Conservation (phyloP, 305 asterid genomes). For the Stenogyne calaminthoides region DNA sequence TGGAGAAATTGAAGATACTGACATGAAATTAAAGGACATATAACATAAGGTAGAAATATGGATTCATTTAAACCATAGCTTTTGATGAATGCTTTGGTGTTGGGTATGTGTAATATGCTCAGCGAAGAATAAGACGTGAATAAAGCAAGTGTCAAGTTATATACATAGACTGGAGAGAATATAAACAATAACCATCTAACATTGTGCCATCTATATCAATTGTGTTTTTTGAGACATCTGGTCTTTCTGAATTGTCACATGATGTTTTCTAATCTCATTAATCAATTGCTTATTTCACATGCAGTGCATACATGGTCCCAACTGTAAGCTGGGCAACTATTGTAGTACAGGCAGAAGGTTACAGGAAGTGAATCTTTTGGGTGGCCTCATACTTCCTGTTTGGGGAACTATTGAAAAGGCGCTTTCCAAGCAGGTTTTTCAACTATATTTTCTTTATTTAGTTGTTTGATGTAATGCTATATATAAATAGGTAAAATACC, state of each 20-base stretch:
- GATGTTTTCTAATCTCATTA: not conserved
- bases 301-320: conserved; percentile 99
- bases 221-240: conserved; percentile 9
- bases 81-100: not conserved
- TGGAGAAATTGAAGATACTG: conserved; percentile 4
- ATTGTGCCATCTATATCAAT: not conserved
- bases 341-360: conserved; percentile 90
- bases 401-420: conserved; percentile 98
- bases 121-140: not conserved
- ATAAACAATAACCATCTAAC: not conserved
- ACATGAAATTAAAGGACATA: not conserved
- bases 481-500: not conserved
- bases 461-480: conserved; percentile 19
- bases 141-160: not conserved
- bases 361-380: conserved; percentile 93
- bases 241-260: not conserved
- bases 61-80: not conserved
- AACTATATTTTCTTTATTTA: conserved; percentile 14
- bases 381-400: conserved; percentile 97
- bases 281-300: conserved; percentile 32
- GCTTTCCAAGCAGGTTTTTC: conserved; percentile 81
- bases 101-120: not conserved
- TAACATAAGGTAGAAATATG: not conserved
- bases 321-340: conserved; percentile 77
- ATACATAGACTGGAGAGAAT: not conserved